Conservation (phyloP, 148 eudicot genomes). For the Persicaria tinctoria region DNA sequence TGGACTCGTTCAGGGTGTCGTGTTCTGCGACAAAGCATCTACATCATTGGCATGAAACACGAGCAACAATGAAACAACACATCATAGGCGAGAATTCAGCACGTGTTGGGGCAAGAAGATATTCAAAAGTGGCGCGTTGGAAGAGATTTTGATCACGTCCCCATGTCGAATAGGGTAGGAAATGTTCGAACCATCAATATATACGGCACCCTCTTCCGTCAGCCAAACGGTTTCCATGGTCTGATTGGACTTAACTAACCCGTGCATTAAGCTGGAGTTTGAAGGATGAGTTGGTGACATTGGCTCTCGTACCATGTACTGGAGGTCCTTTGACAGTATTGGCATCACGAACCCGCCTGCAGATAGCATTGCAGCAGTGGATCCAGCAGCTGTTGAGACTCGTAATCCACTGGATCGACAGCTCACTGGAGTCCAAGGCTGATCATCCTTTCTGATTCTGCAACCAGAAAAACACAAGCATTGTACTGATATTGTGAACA, state of each 20-base stretch:
- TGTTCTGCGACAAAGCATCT: neutral
- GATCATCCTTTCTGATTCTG: conserved; percentile 46
- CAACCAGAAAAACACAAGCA: neutral
- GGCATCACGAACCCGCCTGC: conserved; percentile 89
- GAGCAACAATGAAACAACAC: neutral
- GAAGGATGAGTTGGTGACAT: conserved; percentile 30
- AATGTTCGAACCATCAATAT: conserved; percentile 68
- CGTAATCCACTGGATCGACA: conserved; percentile 84
- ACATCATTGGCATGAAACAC: neutral
- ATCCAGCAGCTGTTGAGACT: conserved; percentile 89
- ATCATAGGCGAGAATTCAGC: conserved; percentile 12
- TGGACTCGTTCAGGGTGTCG: neutral
- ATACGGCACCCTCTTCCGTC: conserved; percentile 54
- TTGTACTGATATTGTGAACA: neutral
- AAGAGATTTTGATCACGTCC: conserved; percentile 57
- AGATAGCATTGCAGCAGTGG: conserved; percentile 92
- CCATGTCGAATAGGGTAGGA: conserved; percentile 44
- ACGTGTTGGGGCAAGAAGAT: conserved; percentile 53
- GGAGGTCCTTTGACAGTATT: conserved; percentile 70
- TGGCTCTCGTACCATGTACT: conserved; percentile 90
- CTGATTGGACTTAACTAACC: conserved; percentile 42
- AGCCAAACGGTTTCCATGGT: conserved; percentile 55
- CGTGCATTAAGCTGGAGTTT: conserved; percentile 47
- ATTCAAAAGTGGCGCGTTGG: conserved; percentile 56
- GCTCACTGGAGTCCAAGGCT: conserved; percentile 35